Evolutionary conservation across 441 rosid species (phyloP), one percentile per base, ranked within the genome.

Genomic region (Arabidopsis hybrid): DNA sequence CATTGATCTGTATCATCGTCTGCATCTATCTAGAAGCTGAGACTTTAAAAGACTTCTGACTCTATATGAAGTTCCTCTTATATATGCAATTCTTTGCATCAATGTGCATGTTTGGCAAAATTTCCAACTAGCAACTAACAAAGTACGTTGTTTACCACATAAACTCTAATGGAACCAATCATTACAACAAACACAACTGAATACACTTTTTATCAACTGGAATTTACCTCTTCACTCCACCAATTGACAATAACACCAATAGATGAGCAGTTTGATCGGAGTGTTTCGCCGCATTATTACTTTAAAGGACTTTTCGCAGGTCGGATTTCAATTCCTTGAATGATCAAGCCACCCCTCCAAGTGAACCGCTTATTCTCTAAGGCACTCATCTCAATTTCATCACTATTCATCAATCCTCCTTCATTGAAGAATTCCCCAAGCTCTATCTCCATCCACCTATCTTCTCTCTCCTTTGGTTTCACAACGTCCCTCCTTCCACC

Each of bases 391-490:
- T 66, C 45, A 34, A 83, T 13, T 0, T 55, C 65, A 40, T 76
- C 75, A 42, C 40, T 17, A 49, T 45, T 58, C 26, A 69, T 13
- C 4, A 29, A 65, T 1, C 78, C 81, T 60, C 43, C 10, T n/a
- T 71, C 76, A 39, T 35, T 82, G 34, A 18, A 59, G 67, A 84
- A 78, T 17, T 78, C 76, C 5, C 88, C 85, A 60, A 87, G 62
- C 80, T 82, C 78, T 4, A 74, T 49, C 70, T 87, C 86, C 84
- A 77, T 74, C 88, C 89, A 87, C 5, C 81, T 77, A 43, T 84
- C 81, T 45, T 26, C 8, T 39, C 80, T 75, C 21, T 40, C 38
- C 17, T 7, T 31, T n/a, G 71, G 35, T 12, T 10, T 68, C 16
- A 16, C 32, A 8, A 69, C 1, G 63, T 14, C n/a, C 6, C 62